These are phyloP conservation scores for Thuja plicata DNA, from an alignment of 83 land plant genomes.

Conservation along the genomic window DNA sequence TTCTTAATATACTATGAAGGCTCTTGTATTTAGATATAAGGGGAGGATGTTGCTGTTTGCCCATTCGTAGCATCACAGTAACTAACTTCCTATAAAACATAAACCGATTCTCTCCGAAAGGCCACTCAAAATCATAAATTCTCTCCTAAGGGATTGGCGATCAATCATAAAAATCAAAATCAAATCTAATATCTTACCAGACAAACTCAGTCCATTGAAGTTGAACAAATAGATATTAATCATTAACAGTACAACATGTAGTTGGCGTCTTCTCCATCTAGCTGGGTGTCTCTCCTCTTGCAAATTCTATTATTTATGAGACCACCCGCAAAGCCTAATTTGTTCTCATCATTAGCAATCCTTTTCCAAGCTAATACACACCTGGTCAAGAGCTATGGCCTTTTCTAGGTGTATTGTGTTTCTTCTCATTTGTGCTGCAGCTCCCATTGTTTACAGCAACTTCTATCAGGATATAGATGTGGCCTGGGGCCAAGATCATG, in stretches of 20 bases:
- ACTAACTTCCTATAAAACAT: not conserved
- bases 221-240: not conserved
- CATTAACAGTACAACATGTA: no score
- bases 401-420: not conserved
- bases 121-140: no score
- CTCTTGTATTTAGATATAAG: no score
- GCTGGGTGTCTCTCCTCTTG: no score
- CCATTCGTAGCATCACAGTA: not conserved
- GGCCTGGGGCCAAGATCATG: not conserved
- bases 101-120: not conserved
- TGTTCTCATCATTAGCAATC: no score
- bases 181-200: no score
- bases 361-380: no score
- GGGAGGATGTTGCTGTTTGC: no score
- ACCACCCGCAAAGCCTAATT: no score
- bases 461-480: not conserved
- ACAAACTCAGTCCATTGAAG: not conserved
- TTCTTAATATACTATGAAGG: no score
- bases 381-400: not conserved
- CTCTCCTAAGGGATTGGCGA: not conserved
- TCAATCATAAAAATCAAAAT: not conserved
- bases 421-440: not conserved
- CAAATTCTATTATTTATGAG: no score
- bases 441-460: not conserved
- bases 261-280: no score